These are phyloP conservation scores for Orbilia oligospora DNA, from an alignment of 2,329 filamentous ascomycete genomes.

Conservation along the genomic window DNA sequence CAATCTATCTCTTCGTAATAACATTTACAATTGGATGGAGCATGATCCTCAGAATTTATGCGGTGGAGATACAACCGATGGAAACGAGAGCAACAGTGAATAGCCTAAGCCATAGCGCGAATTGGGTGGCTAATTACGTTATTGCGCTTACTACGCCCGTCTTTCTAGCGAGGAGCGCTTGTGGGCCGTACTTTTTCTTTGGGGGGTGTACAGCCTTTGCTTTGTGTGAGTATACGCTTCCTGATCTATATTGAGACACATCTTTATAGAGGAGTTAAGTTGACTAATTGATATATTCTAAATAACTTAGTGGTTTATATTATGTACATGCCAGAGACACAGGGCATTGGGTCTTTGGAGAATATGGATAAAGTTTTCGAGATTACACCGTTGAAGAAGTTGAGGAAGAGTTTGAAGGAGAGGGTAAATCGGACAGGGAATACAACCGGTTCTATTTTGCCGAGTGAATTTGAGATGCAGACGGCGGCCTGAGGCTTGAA, in stretches of 20 bases:
- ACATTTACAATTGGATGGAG: constrained; percentile 71
- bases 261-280: too few species aligned
- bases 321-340: constrained; percentile 57
- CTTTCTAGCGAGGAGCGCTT: constrained; percentile 65
- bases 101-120: constrained; percentile 71
- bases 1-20: constrained; percentile 71
- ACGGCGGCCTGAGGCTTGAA: neutral
- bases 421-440: constrained; percentile 37
- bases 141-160: constrained; percentile 68
- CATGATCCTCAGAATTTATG: constrained; percentile 73
- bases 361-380: constrained; percentile 61
- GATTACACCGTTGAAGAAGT: constrained; percentile 54
- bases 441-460: constrained; percentile 32
- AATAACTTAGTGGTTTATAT: constrained; percentile 44
- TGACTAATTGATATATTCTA: neutral
- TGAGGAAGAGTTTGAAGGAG: constrained; percentile 49
- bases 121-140: constrained; percentile 71
- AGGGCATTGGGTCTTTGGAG: constrained; percentile 55
- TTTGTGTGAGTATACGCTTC: constrained; percentile 62
- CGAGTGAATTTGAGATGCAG: constrained; percentile 57
- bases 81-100: constrained; percentile 73
- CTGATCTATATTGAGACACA: too few species aligned
- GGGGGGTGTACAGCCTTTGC: constrained; percentile 67
- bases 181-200: constrained; percentile 70
- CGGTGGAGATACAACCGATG: constrained; percentile 73